These are phyloP conservation scores for Pichia sp. DNA, from an alignment of 1,139 yeast genomes.

Conservation along the genomic window DNA sequence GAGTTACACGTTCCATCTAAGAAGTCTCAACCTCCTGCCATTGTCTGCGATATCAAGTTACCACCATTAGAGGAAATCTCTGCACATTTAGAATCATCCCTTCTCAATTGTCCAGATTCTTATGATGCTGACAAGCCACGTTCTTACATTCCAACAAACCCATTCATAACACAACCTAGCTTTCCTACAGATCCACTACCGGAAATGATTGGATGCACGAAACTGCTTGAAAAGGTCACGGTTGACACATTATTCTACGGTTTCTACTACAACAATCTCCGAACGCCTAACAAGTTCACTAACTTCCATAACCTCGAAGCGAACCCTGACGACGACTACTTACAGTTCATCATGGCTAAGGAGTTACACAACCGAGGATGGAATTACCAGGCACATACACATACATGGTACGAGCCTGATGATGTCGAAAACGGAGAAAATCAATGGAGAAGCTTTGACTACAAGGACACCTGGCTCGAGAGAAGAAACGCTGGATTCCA, in stretches of 20 bases:
- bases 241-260: constrained; percentile 89
- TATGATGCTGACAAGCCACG: constrained; percentile 86
- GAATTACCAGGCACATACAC: constrained; percentile 74
- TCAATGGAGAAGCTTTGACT: constrained; percentile 84
- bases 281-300: constrained; percentile 30
- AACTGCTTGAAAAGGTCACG: constrained; percentile 70
- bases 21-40: constrained; percentile 19
- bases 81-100: constrained; percentile 66
- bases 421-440: constrained; percentile 23
- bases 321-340: constrained; percentile 43
- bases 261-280: constrained; percentile 67
- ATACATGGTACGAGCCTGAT: constrained; percentile 70
- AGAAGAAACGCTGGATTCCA: constrained; percentile 74
- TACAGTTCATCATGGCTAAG: constrained; percentile 79
- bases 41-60: constrained; percentile 37
- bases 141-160: constrained; percentile 74
- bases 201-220: constrained; percentile 46
- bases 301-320: constrained; percentile 20
- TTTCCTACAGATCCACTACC: constrained; percentile 90
- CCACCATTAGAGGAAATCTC: constrained; percentile 57
- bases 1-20: constrained; percentile 18
- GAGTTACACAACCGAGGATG: constrained; percentile 84
- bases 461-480: constrained; percentile 85
- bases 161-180: constrained; percentile 87
- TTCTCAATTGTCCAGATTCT: constrained; percentile 91